Conservation (phyloP, 768 basidiomycete genomes). For the Mycena latifolia region DNA sequence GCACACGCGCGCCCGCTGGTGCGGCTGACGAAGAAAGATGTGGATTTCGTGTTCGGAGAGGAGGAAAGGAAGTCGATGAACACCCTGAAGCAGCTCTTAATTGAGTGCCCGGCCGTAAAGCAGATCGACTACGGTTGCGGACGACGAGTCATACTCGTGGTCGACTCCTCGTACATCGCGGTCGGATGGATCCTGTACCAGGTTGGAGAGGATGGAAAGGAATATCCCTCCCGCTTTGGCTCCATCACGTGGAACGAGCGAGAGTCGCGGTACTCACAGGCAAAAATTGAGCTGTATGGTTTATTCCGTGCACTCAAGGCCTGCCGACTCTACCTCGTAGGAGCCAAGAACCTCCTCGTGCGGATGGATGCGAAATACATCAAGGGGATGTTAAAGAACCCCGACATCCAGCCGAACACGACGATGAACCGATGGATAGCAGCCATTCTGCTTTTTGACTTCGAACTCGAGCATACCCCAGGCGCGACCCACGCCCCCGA, state of each 20-base stretch:
- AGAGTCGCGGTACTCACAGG: slow-evolving; percentile 1
- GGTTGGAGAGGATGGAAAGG: not conserved
- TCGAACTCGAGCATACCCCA: not conserved
- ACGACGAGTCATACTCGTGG: not conserved
- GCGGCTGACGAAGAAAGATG: not conserved
- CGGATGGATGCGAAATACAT: not conserved
- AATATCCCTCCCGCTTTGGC: not conserved
- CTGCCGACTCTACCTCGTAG: not conserved
- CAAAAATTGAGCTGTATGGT: slow-evolving; percentile 2
- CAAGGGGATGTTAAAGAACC: slow-evolving; percentile 9
- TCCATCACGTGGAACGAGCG: too few relatives aligned
- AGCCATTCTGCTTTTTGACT: not conserved
- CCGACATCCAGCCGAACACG: slow-evolving; percentile 4
- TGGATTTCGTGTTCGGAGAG: not conserved
- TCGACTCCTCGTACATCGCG: slow-evolving; percentile 1
- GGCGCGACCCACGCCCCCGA: not conserved
- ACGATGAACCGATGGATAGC: slow-evolving; percentile 9
- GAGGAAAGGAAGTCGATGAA: not conserved
- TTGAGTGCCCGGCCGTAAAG: not conserved
- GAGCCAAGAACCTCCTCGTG: not conserved
- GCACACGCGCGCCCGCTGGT: not conserved
- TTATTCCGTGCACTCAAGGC: not conserved
- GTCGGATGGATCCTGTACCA: not conserved
- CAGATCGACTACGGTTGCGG: not conserved
- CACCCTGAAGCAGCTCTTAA: not conserved